These are phyloP conservation scores for Dactylis glomerata DNA, from an alignment of 176 grass and related monocot species.

Conservation along the genomic window DNA sequence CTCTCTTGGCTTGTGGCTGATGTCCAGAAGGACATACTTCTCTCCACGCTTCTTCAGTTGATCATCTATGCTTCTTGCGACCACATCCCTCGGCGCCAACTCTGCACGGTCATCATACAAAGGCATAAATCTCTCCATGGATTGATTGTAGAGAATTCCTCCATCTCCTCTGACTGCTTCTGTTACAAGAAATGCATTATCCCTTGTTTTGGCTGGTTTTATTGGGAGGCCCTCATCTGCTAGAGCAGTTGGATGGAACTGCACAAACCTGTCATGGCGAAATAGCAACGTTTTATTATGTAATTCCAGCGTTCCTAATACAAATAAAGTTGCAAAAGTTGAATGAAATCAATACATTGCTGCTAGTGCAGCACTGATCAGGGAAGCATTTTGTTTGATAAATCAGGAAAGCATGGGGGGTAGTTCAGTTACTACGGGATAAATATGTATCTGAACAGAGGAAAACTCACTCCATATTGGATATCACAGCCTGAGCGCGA, in stretches of 20 bases:
- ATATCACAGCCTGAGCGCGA: conserved; percentile 93
- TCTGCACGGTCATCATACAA: conserved; percentile 78
- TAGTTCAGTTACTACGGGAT: neutral
- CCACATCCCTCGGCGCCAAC: conserved; percentile 83
- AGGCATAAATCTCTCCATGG: conserved; percentile 92
- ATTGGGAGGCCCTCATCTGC: conserved; percentile 87
- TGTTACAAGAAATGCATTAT: conserved; percentile 93
- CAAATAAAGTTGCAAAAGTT: neutral
- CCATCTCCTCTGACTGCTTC: conserved; percentile 95
- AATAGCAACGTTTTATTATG: conserved; percentile 1
- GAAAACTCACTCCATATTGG: conserved; percentile 98
- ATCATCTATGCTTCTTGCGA: conserved; percentile 93
- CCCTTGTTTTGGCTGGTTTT: conserved; percentile 64
- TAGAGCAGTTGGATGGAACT: conserved; percentile 95
- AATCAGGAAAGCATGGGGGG: neutral
- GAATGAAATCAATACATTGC: neutral
- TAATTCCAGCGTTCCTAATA: neutral
- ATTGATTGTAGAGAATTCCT: conserved; percentile 87
- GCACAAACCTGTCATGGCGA: conserved; percentile 70
- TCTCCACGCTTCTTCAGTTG: conserved; percentile 90
- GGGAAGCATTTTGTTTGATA: neutral
- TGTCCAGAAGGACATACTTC: conserved; percentile 76
- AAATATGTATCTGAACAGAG: neutral
- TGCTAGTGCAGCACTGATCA: neutral
- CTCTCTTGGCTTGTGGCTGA: conserved; percentile 82